Evolutionary conservation across 2,329 filamentous ascomycete genomes (phyloP).

Genomic region (Ceratocystis ficicola): DNA sequence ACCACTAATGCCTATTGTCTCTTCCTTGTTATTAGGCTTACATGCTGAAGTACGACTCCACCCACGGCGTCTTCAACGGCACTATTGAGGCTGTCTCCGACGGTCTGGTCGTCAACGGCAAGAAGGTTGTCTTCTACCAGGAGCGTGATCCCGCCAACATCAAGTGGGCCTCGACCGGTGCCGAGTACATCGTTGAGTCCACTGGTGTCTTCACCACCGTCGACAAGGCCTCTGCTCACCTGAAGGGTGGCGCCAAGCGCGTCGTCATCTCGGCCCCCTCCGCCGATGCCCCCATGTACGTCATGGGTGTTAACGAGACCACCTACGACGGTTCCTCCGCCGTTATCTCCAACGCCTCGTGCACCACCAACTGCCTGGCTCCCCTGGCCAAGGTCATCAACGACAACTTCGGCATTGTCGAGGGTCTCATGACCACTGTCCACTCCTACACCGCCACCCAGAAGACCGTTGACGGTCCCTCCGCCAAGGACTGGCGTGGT

Average conservation of each 20-base stretch:
- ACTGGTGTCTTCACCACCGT: slow-evolving; percentile 80
- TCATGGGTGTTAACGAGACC: slow-evolving; percentile 98
- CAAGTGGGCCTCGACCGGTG: slow-evolving; percentile 77
- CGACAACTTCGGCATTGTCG: slow-evolving; percentile 94
- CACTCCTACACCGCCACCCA: slow-evolving; percentile 99
- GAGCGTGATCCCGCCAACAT: slow-evolving; percentile 55
- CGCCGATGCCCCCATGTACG: slow-evolving; percentile 98
- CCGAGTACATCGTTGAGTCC: slow-evolving; percentile 58
- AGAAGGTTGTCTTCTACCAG: slow-evolving; percentile 42
- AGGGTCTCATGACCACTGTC: slow-evolving; percentile 99
- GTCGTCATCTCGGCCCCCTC: slow-evolving; percentile 87
- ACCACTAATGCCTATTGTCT: neutral
- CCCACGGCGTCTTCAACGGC: slow-evolving; percentile 94
- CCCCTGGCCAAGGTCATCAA: slow-evolving; percentile 98
- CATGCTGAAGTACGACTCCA: slow-evolving; percentile 99
- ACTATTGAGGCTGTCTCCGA: slow-evolving; percentile 59
- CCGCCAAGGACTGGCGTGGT: slow-evolving; percentile 98
- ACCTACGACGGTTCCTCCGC: slow-evolving; percentile 80
- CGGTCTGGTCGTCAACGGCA: slow-evolving; percentile 81
- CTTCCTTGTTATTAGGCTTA: slow-evolving; percentile 53
- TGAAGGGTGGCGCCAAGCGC: slow-evolving; percentile 97
- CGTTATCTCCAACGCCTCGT: slow-evolving; percentile 98
- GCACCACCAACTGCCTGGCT: slow-evolving; percentile 99
- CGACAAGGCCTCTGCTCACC: slow-evolving; percentile 87
- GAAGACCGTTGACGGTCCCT: slow-evolving; percentile 98